A percentile compares a stretch with the other conserved stretches of the same genome.
Evolutionary conservation across 2,329 filamentous ascomycete genomes (phyloP).

Genomic region (Hymenoscyphus fraxineus): DNA sequence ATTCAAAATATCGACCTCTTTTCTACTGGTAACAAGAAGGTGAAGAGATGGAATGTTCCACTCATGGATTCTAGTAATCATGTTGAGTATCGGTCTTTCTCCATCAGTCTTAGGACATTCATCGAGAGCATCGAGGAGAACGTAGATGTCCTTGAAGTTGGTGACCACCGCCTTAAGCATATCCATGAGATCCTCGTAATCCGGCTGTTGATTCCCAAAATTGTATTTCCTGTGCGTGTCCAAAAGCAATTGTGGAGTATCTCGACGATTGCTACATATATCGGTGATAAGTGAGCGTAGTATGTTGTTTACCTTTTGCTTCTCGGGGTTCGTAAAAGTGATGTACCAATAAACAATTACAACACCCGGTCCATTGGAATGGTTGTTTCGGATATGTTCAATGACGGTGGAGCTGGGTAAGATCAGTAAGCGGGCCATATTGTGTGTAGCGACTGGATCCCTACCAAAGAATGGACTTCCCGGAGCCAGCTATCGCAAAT

Average conservation of each 20-base stretch:
- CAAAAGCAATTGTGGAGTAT: conserved; percentile 8
- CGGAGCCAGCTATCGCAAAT: conserved; percentile 10
- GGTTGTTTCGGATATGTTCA: conserved; percentile 9
- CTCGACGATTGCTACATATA: conserved; percentile 14
- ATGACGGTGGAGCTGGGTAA: conserved; percentile 16
- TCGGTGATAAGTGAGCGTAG: conserved; percentile 13
- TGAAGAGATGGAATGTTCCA: conserved; percentile 8
- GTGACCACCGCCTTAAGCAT: conserved; percentile 9
- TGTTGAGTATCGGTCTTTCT: not conserved
- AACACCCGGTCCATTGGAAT: not conserved
- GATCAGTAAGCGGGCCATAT: not conserved
- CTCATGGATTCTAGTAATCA: not conserved
- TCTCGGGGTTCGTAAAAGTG: conserved; percentile 11
- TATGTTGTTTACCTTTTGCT: conserved; percentile 12
- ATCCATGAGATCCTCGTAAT: not conserved
- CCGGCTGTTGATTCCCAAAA: conserved; percentile 12
- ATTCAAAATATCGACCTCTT: conserved; percentile 27
- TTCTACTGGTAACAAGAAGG: conserved; percentile 24
- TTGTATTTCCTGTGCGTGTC: conserved; percentile 6
- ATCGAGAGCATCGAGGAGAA: conserved; percentile 22
- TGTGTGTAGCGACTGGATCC: not conserved
- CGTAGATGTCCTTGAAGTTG: conserved; percentile 12
- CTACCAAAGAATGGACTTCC: conserved; percentile 15
- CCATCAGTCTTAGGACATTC: conserved; percentile 17
- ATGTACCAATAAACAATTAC: conserved; percentile 20